Evolutionary conservation across 2,329 filamentous ascomycete species (phyloP), one percentile per base, ranked within the genome.

Genomic region (Chaetomium sp.): DNA sequence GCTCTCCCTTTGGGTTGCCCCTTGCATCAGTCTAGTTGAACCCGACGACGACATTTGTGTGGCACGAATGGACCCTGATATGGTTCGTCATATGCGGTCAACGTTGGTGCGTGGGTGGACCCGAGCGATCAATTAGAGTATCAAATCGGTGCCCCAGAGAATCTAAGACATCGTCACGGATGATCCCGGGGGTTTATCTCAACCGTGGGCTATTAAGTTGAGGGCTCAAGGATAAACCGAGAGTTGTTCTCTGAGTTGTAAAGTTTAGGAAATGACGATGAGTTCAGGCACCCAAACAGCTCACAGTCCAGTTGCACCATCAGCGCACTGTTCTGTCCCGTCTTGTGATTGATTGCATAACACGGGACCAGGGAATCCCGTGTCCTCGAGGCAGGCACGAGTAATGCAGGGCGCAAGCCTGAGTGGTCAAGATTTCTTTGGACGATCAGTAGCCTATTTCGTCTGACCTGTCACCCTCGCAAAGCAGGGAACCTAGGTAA

Each of bases 291-390:
- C 27, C 27, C 38, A n/a, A 16, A 42, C 49, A 10, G 23, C 49
- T 51, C 49, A 27, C 49, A 27, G 49, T 51, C 49, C 45, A n/a
- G 45, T 47, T 47, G 45, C n/a, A n/a, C 19, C n/a, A 47, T 47
- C 45, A 47, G 45, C 45, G 45, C 45, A 47, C 45, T 47, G 45
- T 47, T 47, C 45, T 23, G 45, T 21, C 45, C 45, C 45, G 45
- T 42, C 45, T 8, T 47, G 12, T 47, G 45, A 47, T n/a, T 47
- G 45, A 47, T n/a, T 42, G 38, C 38, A 42, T 7, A 42, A 42
- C 38, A 42, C 38, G 16, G 45, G 21, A 23, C 45, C 45, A 47
- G 45, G 45, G 45, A 47, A 47, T n/a, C 45, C 45, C 45, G 45
- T n/a, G 45, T 47, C 23, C 45, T 47, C 7, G n/a, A 23, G n/a